Conservation (phyloP, 202 grass and related monocot genomes). For the Panicum virgatum region DNA sequence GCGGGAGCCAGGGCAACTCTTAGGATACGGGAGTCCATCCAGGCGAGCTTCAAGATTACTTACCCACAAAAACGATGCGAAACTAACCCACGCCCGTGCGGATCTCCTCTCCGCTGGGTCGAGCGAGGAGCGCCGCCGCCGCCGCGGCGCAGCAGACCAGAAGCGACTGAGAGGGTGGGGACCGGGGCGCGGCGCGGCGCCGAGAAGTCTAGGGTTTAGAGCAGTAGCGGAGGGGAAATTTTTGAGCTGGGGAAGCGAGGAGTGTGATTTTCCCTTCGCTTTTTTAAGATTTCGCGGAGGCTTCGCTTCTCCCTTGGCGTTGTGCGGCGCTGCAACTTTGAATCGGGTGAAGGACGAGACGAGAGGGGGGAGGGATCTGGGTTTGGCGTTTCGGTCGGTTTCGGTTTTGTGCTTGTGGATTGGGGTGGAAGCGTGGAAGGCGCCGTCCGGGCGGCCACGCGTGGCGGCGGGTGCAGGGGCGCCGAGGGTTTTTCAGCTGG, state of each 20-base stretch:
- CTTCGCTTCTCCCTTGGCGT: not conserved
- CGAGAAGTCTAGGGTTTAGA: not conserved
- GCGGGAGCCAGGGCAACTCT: not conserved
- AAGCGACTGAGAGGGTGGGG: not conserved
- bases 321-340: slow-evolving; percentile 14
- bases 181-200: not conserved
- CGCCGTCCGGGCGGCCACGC: not conserved
- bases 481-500: not conserved
- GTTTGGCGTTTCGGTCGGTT: not conserved
- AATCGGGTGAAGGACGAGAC: not conserved
- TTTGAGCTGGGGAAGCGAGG: slow-evolving; percentile 30
- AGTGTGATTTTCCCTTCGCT: not conserved
- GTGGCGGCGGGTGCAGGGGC: no score
- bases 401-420: not conserved
- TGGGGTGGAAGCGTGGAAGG: not conserved
- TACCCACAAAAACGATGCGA: not conserved
- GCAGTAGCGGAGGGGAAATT: not conserved
- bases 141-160: not conserved
- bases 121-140: not conserved
- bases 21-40: not conserved
- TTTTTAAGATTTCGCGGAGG: no score
- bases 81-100: not conserved
- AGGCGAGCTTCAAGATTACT: slow-evolving; percentile 12
- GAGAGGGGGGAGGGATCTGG: not conserved
- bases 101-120: slow-evolving; percentile 1